phyloP scores from a whole-genome alignment of 441 rosid species.

The Adansonia madagascariensis region DNA sequence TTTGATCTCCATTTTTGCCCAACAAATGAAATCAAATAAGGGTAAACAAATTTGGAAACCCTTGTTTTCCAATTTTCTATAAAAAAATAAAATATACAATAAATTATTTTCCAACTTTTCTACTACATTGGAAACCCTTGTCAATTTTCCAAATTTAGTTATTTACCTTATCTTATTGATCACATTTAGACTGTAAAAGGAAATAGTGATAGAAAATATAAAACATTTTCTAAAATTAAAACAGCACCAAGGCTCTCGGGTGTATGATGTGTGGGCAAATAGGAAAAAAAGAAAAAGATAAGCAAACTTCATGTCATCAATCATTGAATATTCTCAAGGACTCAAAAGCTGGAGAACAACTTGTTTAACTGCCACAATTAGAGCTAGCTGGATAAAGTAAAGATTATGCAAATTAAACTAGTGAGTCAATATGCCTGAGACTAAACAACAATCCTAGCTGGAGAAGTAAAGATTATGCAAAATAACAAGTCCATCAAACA shows the following conservation, averaged over 20 bases:
- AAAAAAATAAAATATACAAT: neutral
- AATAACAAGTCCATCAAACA: neutral
- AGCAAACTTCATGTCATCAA: neutral
- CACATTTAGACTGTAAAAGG: neutral
- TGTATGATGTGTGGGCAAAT: no score
- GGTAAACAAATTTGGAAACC: neutral
- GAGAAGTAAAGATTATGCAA: neutral
- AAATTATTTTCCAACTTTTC: neutral
- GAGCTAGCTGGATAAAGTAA: neutral
- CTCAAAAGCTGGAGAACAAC: neutral
- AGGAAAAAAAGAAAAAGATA: neutral
- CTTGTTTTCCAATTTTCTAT: constrained; percentile 1
- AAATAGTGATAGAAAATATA: neutral
- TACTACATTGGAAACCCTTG: constrained; percentile 2
- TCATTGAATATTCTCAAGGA: neutral
- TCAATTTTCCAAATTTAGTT: neutral
- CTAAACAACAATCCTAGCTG: neutral
- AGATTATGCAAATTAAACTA: neutral
- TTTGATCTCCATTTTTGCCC: neutral
- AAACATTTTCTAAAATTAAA: neutral
- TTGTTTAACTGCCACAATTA: neutral
- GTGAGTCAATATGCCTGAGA: neutral
- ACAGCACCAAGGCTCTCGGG: neutral
- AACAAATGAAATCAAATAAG: neutral
- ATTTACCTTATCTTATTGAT: neutral